Percentiles rank a stretch among this genome's conserved stretches.
phyloP scores from a whole-genome alignment of 2,329 filamentous ascomycete genomes.

The Emergomyces africanus region DNA sequence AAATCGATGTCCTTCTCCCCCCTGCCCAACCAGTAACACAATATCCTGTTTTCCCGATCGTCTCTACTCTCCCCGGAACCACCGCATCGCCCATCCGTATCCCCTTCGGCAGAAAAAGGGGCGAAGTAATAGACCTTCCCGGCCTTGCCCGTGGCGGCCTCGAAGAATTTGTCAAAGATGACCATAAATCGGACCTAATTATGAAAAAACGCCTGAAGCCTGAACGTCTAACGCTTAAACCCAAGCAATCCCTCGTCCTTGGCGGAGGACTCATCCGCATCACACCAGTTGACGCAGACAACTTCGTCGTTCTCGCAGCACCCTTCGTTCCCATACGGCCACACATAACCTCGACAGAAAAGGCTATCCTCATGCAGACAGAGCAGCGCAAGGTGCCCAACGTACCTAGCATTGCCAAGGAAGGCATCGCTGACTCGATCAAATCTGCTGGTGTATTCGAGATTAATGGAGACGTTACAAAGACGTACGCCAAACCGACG shows the following conservation, averaged over 20 bases:
- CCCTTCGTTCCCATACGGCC: conserved; percentile 68
- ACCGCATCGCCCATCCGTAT: conserved; percentile 91
- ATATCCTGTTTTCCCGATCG: conserved; percentile 73
- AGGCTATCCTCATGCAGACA: conserved; percentile 61
- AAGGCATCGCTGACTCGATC: conserved; percentile 46
- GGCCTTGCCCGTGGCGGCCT: conserved; percentile 66
- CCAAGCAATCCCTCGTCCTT: conserved; percentile 67
- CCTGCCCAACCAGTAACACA: conserved; percentile 59
- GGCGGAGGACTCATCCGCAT: conserved; percentile 81
- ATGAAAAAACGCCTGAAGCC: conserved; percentile 69
- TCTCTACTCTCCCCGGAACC: conserved; percentile 79
- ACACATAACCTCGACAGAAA: conserved; percentile 68
- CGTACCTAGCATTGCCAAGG: conserved; percentile 46
- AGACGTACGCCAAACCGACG: conserved; percentile 58
- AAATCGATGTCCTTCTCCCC: conserved; percentile 47
- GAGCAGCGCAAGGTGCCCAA: conserved; percentile 49
- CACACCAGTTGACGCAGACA: conserved; percentile 45
- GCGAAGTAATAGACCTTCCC: conserved; percentile 87
- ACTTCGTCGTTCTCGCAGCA: conserved; percentile 59
- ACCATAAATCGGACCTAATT: conserved; percentile 54
- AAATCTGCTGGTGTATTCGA: conserved; percentile 60
- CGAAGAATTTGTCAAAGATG: conserved; percentile 54
- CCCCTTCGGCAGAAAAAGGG: conserved; percentile 72
- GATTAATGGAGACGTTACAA: conserved; percentile 74
- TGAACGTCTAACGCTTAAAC: conserved; percentile 58